phyloP scores from a whole-genome alignment of 148 eudicot genomes.

The Rhododendron williamsianum region DNA sequence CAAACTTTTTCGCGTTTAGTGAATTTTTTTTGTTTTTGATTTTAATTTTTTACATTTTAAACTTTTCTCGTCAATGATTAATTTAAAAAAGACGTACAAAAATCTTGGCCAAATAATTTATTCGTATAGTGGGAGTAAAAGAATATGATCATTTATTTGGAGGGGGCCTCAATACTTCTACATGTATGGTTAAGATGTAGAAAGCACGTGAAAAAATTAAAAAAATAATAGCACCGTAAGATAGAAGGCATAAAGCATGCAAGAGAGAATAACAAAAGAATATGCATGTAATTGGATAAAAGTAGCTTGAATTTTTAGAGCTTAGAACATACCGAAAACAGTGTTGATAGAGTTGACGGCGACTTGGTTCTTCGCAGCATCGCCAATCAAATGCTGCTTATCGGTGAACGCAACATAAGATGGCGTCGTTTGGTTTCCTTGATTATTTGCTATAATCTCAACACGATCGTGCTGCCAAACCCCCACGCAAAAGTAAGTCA shows the following conservation, averaged over 20 bases:
- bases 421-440: conserved; percentile 14
- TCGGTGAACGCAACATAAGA: conserved; percentile 19
- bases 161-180: too few relatives aligned
- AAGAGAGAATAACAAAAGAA: neutral
- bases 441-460: conserved; percentile 17
- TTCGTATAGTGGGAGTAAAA: too few relatives aligned
- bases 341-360: conserved; percentile 11
- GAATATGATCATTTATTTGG: too few relatives aligned
- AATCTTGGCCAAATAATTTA: too few relatives aligned
- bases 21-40: too few relatives aligned
- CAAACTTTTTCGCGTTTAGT: too few relatives aligned
- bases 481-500: conserved; percentile 16
- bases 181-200: too few relatives aligned
- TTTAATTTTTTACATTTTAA: too few relatives aligned
- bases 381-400: conserved; percentile 7
- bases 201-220: too few relatives aligned
- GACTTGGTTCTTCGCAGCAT: conserved; percentile 13
- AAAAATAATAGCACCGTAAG: too few relatives aligned
- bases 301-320: neutral
- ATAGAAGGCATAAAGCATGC: neutral
- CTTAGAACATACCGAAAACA: conserved; percentile 10
- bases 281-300: neutral
- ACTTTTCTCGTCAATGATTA: too few relatives aligned
- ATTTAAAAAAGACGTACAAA: too few relatives aligned
- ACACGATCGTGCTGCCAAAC: conserved; percentile 15